Evolutionary conservation across 2,329 filamentous ascomycete species (phyloP).

Genomic region (Calonectria pseudoturangicola): DNA sequence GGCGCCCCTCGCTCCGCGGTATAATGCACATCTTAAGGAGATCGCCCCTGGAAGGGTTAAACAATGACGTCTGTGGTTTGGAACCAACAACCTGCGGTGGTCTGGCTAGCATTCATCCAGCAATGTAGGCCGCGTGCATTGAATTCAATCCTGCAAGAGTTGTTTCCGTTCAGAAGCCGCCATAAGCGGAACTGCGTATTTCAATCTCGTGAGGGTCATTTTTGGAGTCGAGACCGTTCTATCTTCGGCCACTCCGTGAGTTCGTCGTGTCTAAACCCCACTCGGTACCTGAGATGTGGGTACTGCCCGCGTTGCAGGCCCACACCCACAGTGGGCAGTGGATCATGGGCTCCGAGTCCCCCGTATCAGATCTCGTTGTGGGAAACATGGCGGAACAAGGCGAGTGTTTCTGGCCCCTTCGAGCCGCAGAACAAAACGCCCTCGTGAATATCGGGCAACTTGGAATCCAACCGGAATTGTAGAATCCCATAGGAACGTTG

Average conservation of each 20-base stretch:
- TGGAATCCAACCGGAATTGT: neutral
- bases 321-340: constrained; percentile 39
- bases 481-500: constrained; percentile 2
- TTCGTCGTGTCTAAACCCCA: constrained; percentile 50
- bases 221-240: constrained; percentile 55
- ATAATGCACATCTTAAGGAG: constrained; percentile 56
- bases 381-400: constrained; percentile 27
- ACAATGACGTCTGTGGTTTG: constrained; percentile 25
- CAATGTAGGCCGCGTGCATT: constrained; percentile 9
- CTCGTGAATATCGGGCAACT: neutral
- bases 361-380: constrained; percentile 35
- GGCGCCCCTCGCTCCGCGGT: constrained; percentile 39
- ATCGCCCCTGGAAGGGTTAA: constrained; percentile 45
- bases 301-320: constrained; percentile 34
- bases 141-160: constrained; percentile 19
- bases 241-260: constrained; percentile 53
- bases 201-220: constrained; percentile 33
- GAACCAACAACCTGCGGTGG: constrained; percentile 13
- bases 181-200: constrained; percentile 43
- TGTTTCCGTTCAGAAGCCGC: constrained; percentile 39
- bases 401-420: constrained; percentile 13
- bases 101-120: constrained; percentile 31
- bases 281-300: constrained; percentile 54
- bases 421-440: constrained; percentile 4
- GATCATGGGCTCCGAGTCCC: constrained; percentile 26